Conservation (phyloP, 768 basidiomycete species). For the Phlebiopsis flavidoalba region DNA sequence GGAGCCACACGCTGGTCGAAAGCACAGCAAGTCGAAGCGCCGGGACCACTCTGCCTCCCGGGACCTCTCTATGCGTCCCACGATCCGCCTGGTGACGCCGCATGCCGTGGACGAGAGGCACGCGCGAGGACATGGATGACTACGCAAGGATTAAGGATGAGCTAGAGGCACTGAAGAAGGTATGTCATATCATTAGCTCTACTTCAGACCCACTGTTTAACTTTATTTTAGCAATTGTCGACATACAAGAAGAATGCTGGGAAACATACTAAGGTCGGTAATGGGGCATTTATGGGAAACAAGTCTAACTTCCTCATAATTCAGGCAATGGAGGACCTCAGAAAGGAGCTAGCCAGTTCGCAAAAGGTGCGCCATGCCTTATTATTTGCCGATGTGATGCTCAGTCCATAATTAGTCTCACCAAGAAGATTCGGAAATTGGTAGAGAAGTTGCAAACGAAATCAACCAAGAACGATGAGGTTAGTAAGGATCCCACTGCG, state of each 20-base stretch:
- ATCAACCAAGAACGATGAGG: constrained; percentile 52
- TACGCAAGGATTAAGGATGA: constrained; percentile 20
- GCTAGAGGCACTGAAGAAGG: constrained; percentile 21
- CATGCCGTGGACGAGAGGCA: constrained; percentile 18
- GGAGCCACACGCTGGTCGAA: constrained; percentile 9
- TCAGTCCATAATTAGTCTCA: constrained; percentile 13
- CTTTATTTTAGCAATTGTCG: constrained; percentile 14
- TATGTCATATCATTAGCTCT: background rate
- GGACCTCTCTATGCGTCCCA: constrained; percentile 21
- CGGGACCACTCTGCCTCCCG: constrained; percentile 34
- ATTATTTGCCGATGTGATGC: background rate
- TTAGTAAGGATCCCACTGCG: constrained; percentile 19
- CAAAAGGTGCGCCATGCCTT: constrained; percentile 14
- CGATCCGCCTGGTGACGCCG: constrained; percentile 22
- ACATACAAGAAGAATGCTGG: constrained; percentile 20
- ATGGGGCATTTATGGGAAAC: background rate
- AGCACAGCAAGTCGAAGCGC: constrained; percentile 15
- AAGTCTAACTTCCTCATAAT: background rate
- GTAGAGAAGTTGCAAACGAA: constrained; percentile 53
- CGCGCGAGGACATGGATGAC: constrained; percentile 9
- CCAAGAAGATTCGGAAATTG: constrained; percentile 34
- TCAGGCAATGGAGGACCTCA: constrained; percentile 21
- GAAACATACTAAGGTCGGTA: constrained; percentile 22
- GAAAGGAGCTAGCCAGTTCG: constrained; percentile 14
- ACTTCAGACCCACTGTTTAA: background rate